phyloP scores from a whole-genome alignment of 2,329 filamentous ascomycete species.

The Colletotrichum lindemuthianum region DNA sequence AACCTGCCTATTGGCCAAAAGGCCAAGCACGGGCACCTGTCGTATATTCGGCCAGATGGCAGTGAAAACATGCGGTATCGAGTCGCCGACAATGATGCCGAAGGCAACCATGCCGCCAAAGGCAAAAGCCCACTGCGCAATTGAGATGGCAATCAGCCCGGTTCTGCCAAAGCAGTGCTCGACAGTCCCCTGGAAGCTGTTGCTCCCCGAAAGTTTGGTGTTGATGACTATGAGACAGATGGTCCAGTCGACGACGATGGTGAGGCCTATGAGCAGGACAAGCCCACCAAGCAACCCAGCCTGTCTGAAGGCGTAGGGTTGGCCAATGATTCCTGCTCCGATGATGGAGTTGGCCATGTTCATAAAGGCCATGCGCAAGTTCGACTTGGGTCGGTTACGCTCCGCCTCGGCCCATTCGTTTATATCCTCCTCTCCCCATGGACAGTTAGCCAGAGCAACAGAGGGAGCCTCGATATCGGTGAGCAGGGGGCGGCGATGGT shows the following conservation, averaged over 20 bases:
- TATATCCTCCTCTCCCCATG: conserved; percentile 54
- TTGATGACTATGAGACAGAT: conserved; percentile 97
- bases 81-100: conserved; percentile 96
- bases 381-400: conserved; percentile 79
- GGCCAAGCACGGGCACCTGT: conserved; percentile 79
- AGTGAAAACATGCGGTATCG: conserved; percentile 88
- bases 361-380: conserved; percentile 91
- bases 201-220: conserved; percentile 92
- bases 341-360: conserved; percentile 99
- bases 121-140: conserved; percentile 98
- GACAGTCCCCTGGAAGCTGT: conserved; percentile 95
- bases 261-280: conserved; percentile 80
- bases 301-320: conserved; percentile 96
- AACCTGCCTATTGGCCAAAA: conserved; percentile 82
- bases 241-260: conserved; percentile 93
- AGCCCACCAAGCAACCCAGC: conserved; percentile 87
- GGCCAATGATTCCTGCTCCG: conserved; percentile 78
- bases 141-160: conserved; percentile 85
- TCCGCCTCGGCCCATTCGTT: conserved; percentile 64
- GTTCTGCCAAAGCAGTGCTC: conserved; percentile 92
- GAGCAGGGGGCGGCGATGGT: conserved; percentile 75
- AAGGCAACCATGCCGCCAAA: conserved; percentile 99
- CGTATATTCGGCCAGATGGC: conserved; percentile 83
- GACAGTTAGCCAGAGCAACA: conserved; percentile 71
- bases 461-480: conserved; percentile 87